Evolutionary conservation across 176 grass and related monocot genomes (phyloP).

Genomic region (Zoysia pacifica): DNA sequence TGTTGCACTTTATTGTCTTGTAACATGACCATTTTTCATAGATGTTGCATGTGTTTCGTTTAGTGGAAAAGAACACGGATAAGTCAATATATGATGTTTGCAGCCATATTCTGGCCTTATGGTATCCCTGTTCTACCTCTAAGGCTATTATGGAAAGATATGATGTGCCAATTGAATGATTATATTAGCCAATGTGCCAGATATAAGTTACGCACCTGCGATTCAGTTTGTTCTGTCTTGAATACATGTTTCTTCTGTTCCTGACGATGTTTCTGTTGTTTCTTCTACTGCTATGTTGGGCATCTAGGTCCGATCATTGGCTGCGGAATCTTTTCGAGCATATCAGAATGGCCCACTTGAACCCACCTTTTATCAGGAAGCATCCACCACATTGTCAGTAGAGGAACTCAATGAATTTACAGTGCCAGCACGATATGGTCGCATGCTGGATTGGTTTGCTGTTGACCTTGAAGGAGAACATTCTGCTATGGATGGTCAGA

Average conservation of each 20-base stretch:
- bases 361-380: conserved; percentile 75
- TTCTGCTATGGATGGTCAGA: conserved; percentile 93
- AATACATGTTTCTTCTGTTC: conserved; percentile 9
- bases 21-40: background rate
- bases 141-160: conserved; percentile 17
- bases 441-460: conserved; percentile 86
- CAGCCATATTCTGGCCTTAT: background rate
- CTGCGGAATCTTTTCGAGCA: conserved; percentile 82
- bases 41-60: background rate
- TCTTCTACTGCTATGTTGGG: conserved; percentile 15
- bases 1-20: background rate
- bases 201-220: background rate
- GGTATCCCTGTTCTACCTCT: background rate
- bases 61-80: conserved; percentile 3
- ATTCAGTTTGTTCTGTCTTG: conserved; percentile 29
- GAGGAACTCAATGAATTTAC: conserved; percentile 55
- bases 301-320: conserved; percentile 85
- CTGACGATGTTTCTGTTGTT: background rate
- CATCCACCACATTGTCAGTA: conserved; percentile 45
- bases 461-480: conserved; percentile 97
- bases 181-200: background rate
- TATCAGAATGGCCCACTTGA: conserved; percentile 91
- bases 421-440: conserved; percentile 63
- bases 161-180: background rate
- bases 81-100: background rate